These are phyloP conservation scores for Pyricularia pennisetigena DNA, from an alignment of 2,329 filamentous ascomycete genomes.

Conservation along the genomic window DNA sequence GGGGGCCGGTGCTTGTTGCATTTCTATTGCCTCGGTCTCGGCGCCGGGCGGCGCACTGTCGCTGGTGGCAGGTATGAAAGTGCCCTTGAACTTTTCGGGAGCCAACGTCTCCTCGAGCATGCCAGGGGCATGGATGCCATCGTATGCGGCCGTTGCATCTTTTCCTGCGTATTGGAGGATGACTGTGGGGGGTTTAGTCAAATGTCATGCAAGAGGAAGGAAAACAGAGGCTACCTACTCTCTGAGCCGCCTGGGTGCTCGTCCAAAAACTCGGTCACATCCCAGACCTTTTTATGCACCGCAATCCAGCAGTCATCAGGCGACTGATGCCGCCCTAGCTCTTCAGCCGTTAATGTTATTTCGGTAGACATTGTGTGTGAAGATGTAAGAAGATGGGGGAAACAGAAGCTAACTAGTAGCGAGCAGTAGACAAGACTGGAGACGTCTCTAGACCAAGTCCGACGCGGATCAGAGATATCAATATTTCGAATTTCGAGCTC, in stretches of 20 bases:
- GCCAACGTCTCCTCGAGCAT: slow-evolving; percentile 29
- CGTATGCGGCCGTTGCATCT: slow-evolving; percentile 43
- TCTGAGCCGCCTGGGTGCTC: slow-evolving; percentile 18
- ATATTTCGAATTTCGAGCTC: background rate
- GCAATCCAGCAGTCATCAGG: slow-evolving; percentile 5
- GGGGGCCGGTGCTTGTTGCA: slow-evolving; percentile 7
- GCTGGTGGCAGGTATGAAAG: slow-evolving; percentile 30
- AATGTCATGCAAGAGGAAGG: background rate
- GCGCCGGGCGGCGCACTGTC: slow-evolving; percentile 16
- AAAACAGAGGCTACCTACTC: slow-evolving; percentile 14
- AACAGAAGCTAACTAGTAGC: background rate
- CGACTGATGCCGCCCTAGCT: slow-evolving; percentile 5
- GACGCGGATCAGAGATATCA: background rate
- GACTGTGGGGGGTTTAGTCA: slow-evolving; percentile 36
- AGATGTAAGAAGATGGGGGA: background rate
- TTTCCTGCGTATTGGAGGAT: slow-evolving; percentile 40
- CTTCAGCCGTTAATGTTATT: background rate
- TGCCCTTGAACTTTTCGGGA: slow-evolving; percentile 35
- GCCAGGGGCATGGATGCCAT: slow-evolving; percentile 34
- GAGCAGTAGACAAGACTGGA: background rate
- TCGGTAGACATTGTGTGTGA: background rate
- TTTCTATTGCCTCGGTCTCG: slow-evolving; percentile 9
- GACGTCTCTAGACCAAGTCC: background rate
- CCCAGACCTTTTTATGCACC: slow-evolving; percentile 5
- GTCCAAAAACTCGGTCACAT: slow-evolving; percentile 7